Percentiles rank a stretch among this genome's conserved stretches.
Evolutionary conservation across 208 protist genomes (phyloP).

Genomic region (Trypanosoma melophagium): DNA sequence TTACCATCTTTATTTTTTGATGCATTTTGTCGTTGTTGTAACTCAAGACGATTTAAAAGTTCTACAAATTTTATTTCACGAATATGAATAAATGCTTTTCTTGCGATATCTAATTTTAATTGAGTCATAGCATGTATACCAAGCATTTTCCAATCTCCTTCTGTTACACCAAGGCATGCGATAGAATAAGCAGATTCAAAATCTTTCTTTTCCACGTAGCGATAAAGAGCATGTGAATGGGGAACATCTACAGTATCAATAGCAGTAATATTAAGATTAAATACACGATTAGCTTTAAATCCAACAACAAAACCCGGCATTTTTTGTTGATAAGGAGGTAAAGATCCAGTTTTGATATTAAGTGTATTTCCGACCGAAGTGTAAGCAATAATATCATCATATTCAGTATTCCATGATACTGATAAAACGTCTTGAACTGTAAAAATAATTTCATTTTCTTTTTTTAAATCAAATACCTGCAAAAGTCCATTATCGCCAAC

Average conservation of each 20-base stretch:
- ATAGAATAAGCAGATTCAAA: constrained; percentile 89
- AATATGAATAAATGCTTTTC: constrained; percentile 91
- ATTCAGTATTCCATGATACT: constrained; percentile 94
- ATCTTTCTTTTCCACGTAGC: constrained; percentile 91
- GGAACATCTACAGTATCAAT: constrained; percentile 94
- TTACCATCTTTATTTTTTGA: constrained; percentile 32
- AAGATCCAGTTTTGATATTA: constrained; percentile 92
- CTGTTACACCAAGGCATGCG: constrained; percentile 94
- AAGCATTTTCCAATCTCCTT: constrained; percentile 94
- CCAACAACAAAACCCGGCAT: constrained; percentile 94
- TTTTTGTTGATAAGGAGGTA: constrained; percentile 93
- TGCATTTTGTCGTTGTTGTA: constrained; percentile 49
- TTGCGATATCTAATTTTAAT: constrained; percentile 90
- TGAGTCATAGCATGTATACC: constrained; percentile 90
- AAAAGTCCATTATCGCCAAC: constrained; percentile 90
- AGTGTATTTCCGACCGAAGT: constrained; percentile 75
- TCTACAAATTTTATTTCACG: constrained; percentile 92
- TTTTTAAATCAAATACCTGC: constrained; percentile 87
- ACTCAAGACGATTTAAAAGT: constrained; percentile 88
- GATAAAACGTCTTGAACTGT: constrained; percentile 83
- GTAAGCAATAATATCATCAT: constrained; percentile 96
- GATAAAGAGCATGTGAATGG: constrained; percentile 89
- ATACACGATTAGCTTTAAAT: constrained; percentile 95
- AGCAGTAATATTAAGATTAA: constrained; percentile 82
- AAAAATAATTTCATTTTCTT: constrained; percentile 89